Conservation (phyloP, 371 early-diverging fungal genomes). For the Cladochytrium tenue region DNA sequence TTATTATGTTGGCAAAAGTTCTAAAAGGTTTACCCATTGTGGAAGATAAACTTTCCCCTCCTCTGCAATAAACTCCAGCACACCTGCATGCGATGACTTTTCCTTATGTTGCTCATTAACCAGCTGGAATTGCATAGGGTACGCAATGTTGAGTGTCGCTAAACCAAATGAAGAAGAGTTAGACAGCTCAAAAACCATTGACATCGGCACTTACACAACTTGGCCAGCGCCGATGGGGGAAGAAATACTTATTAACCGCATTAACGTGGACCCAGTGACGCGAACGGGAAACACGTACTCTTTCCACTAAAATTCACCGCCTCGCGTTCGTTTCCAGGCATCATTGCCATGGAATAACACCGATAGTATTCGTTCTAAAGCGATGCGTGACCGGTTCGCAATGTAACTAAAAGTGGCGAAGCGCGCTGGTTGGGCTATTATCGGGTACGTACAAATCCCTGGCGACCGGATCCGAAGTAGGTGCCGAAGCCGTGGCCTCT, state of each 20-base stretch:
- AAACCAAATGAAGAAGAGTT: background rate
- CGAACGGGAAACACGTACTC: slow-evolving; percentile 46
- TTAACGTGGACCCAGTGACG: background rate
- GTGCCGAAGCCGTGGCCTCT: background rate
- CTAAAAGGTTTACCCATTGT: slow-evolving; percentile 76
- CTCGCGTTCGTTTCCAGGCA: slow-evolving; percentile 75
- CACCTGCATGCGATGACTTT: slow-evolving; percentile 89
- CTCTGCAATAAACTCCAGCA: slow-evolving; percentile 98
- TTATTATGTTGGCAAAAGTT: background rate
- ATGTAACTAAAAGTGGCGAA: background rate
- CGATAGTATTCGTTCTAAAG: slow-evolving; percentile 60
- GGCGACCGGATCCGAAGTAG: background rate
- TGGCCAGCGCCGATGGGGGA: slow-evolving; percentile 86
- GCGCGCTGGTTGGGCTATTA: background rate
- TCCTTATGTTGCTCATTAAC: slow-evolving; percentile 47
- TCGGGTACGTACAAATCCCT: background rate
- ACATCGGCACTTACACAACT: slow-evolving; percentile 65
- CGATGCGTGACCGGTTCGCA: background rate
- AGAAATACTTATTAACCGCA: slow-evolving; percentile 66
- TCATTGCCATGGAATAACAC: slow-evolving; percentile 80
- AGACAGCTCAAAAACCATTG: background rate
- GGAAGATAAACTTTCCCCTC: slow-evolving; percentile 96
- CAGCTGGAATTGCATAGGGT: slow-evolving; percentile 91
- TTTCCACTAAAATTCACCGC: slow-evolving; percentile 83
- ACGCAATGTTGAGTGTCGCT: slow-evolving; percentile 76